These are phyloP conservation scores for Calonectria montana DNA, from an alignment of 2,329 filamentous ascomycete species.

Conservation along the genomic window DNA sequence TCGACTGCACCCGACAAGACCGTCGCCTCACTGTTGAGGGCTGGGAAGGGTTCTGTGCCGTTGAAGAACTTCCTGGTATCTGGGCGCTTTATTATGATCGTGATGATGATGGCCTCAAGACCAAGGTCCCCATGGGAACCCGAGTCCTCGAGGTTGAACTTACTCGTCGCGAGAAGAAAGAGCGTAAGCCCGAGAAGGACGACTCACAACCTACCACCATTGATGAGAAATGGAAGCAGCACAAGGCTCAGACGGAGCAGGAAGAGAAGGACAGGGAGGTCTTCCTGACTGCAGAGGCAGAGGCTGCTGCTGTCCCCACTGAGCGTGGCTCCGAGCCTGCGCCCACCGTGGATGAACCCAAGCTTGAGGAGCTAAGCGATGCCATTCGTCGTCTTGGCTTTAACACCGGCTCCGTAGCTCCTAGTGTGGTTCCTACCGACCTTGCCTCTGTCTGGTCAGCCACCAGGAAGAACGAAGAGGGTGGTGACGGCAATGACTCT, in stretches of 20 bases:
- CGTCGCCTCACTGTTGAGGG: conserved; percentile 60
- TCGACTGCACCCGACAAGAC: conserved; percentile 64
- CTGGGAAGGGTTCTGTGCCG: conserved; percentile 63
- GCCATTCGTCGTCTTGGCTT: conserved; percentile 35
- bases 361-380: conserved; percentile 34
- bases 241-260: conserved; percentile 36
- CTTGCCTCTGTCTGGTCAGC: conserved; percentile 38
- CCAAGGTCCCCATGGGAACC: conserved; percentile 59
- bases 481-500: conserved; percentile 30
- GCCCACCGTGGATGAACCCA: conserved; percentile 19
- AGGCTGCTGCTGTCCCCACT: conserved; percentile 18
- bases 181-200: conserved; percentile 39
- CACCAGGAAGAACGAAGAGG: conserved; percentile 33
- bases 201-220: conserved; percentile 33
- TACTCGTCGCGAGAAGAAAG: conserved; percentile 59
- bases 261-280: conserved; percentile 37
- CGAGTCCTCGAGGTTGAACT: conserved; percentile 68
- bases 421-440: conserved; percentile 36
- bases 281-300: conserved; percentile 33
- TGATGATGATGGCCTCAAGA: conserved; percentile 57
- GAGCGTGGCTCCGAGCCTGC: not conserved
- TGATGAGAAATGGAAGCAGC: conserved; percentile 46
- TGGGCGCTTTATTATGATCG: conserved; percentile 62
- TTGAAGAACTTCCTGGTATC: conserved; percentile 53
- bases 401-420: not conserved